A percentile compares a stretch with the other conserved stretches of the same genome.
Evolutionary conservation across 441 rosid species (phyloP).

Genomic region (Erodium trifolium): DNA sequence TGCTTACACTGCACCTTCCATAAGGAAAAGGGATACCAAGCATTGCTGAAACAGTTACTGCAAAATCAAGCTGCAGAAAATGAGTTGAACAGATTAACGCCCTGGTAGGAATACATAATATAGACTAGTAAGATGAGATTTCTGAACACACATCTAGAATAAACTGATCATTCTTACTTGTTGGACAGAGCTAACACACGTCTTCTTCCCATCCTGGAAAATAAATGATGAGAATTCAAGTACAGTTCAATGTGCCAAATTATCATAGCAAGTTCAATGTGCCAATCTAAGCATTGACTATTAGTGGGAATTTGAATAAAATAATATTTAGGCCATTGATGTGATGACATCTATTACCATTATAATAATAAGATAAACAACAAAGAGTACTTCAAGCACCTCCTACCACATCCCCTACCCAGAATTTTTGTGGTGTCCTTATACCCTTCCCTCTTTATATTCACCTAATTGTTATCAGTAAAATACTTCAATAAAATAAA

Average conservation of each 20-base stretch:
- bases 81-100: conserved; percentile 18
- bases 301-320: neutral
- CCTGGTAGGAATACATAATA: conserved; percentile 8
- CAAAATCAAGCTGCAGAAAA: conserved; percentile 80
- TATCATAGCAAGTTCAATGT: neutral
- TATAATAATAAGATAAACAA: neutral
- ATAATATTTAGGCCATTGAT: neutral
- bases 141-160: neutral
- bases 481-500: conserved; percentile 1
- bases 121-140: conserved; percentile 19
- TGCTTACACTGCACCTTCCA: conserved; percentile 97
- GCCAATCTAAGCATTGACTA: neutral
- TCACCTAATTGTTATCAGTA: neutral
- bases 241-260: neutral
- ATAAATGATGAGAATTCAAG: conserved; percentile 13
- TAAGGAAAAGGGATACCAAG: conserved; percentile 89
- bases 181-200: conserved; percentile 59
- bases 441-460: neutral
- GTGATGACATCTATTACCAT: neutral
- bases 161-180: conserved; percentile 45
- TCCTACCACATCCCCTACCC: neutral
- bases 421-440: neutral
- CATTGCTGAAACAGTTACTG: conserved; percentile 76
- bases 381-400: neutral
- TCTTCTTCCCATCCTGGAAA: conserved; percentile 57